Conservation (phyloP, 139 green algal species). For the Chlamydomonas applanata region DNA sequence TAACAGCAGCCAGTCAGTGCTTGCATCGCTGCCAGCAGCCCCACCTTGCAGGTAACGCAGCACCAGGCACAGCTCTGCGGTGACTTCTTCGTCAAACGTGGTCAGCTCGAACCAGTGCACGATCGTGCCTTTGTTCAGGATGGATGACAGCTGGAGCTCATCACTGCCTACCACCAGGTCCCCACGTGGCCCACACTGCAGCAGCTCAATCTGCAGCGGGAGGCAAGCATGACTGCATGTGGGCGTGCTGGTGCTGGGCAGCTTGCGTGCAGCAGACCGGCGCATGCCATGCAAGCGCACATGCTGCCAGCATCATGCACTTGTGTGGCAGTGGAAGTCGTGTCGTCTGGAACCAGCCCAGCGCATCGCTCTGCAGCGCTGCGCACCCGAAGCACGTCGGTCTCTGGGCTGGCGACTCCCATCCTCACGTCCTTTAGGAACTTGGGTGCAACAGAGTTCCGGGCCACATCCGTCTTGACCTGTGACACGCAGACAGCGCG, state of each 20-base stretch:
- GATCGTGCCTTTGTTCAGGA: conserved; percentile 34
- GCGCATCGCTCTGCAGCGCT: neutral
- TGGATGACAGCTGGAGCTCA: conserved; percentile 20
- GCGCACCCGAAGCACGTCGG: conserved; percentile 25
- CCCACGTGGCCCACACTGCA: conserved; percentile 28
- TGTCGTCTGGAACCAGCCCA: too few species aligned
- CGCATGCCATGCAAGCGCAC: too few species aligned
- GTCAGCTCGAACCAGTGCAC: conserved; percentile 42
- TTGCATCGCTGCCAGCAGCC: too few species aligned
- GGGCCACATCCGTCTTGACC: conserved; percentile 33
- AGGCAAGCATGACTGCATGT: neutral
- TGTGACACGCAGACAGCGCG: neutral
- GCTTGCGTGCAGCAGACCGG: neutral
- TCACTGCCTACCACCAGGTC: conserved; percentile 41
- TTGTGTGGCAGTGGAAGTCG: neutral
- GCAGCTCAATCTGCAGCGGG: conserved; percentile 33
- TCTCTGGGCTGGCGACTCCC: conserved; percentile 15
- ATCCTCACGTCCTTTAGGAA: conserved; percentile 44
- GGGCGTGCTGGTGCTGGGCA: neutral
- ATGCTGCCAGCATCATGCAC: too few species aligned
- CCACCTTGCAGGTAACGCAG: conserved; percentile 43
- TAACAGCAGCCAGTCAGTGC: too few species aligned
- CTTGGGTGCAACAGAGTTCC: conserved; percentile 24
- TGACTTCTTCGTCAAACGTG: conserved; percentile 13
- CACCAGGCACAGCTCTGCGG: conserved; percentile 39